phyloP scores from a whole-genome alignment of 1,139 yeast genomes.

The Yamadazyma songkhlaensis region DNA sequence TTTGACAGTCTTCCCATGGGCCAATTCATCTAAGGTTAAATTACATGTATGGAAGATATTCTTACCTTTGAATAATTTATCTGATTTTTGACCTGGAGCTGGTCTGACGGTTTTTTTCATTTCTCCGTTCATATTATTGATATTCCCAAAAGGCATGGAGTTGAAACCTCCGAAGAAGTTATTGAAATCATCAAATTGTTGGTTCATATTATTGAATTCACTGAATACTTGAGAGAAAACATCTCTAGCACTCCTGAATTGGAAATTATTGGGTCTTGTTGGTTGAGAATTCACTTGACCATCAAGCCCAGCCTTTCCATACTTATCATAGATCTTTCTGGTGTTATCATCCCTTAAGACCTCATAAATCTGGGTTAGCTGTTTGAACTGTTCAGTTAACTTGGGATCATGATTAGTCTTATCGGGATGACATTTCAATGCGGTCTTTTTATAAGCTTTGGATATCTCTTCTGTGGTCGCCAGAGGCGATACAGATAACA shows the following conservation, averaged over 20 bases:
- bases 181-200: slow-evolving; percentile 11
- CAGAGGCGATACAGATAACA: slow-evolving; percentile 29
- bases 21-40: slow-evolving; percentile 35
- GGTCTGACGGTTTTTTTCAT: slow-evolving; percentile 25
- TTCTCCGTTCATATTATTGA: slow-evolving; percentile 5
- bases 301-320: slow-evolving; percentile 41
- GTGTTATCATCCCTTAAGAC: slow-evolving; percentile 30
- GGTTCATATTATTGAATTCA: slow-evolving; percentile 34
- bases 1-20: slow-evolving; percentile 38
- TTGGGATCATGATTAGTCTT: slow-evolving; percentile 45
- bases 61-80: slow-evolving; percentile 22
- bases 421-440: slow-evolving; percentile 46
- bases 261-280: slow-evolving; percentile 9
- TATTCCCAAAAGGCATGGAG: not conserved
- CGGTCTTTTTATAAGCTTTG: slow-evolving; percentile 37
- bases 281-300: slow-evolving; percentile 19
- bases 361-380: slow-evolving; percentile 43
- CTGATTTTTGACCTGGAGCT: slow-evolving; percentile 7
- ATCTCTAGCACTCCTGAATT: slow-evolving; percentile 19
- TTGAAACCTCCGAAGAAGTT: slow-evolving; percentile 5
- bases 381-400: slow-evolving; percentile 44
- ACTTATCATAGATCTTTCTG: slow-evolving; percentile 34
- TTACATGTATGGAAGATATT: slow-evolving; percentile 43
- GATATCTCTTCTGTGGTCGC: slow-evolving; percentile 43
- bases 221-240: slow-evolving; percentile 41